Base-by-base conservation (phyloP, 2,329 filamentous ascomycete genomes). In the Claviceps fusiformis region DNA sequence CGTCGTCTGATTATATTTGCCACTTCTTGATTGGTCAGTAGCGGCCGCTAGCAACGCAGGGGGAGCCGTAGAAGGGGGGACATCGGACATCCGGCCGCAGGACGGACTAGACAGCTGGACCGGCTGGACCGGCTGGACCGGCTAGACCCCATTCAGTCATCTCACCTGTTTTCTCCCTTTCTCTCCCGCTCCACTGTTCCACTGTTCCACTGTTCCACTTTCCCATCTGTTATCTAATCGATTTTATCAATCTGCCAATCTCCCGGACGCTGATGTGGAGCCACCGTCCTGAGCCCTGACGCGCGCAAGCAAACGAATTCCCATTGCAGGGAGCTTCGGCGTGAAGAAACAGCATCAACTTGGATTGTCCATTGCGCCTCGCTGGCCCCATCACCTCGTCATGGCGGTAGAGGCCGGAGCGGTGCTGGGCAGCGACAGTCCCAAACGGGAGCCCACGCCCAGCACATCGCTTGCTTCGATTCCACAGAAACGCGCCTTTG, bases 401-500 rank as follows among this genome's bases (percentile, higher is more conserved):
- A 57, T 53, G 50, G 39, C 45, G 9, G 50, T 45, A 2, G 55
- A 53, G 44, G 24, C 50, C 39, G 60, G 43, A 46, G 71, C 71
- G 69, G 65, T 67, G 29, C 66, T 71, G 27, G 70, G 71, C 29
- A 58, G 63, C 19, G 69, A 67, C 45, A 66, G 65, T 53, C 70
- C 71, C 33, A 73, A 73, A 55, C 62, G 68, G 56, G 73, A 76
- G 61, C 60, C 70, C 19, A 74, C 70, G 7, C 70, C 73, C 33
- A 67, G 66, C 27, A 62, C 67, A 17, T 63, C 71, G 6, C 62
- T 70, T 67, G 70, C 75, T 52, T 75, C 75, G 10, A 71, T 85
- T 29, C 81, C 83, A 3, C 78, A 85, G 64, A 87, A 87, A 63
- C 82, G 84, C 57, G 72, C 75, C 27, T 74, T 86, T 35, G 84